Evolutionary conservation across 75 land plant species (phyloP), one percentile per base, ranked within the genome.

Genomic region (Chamaecyparis obtusa): DNA sequence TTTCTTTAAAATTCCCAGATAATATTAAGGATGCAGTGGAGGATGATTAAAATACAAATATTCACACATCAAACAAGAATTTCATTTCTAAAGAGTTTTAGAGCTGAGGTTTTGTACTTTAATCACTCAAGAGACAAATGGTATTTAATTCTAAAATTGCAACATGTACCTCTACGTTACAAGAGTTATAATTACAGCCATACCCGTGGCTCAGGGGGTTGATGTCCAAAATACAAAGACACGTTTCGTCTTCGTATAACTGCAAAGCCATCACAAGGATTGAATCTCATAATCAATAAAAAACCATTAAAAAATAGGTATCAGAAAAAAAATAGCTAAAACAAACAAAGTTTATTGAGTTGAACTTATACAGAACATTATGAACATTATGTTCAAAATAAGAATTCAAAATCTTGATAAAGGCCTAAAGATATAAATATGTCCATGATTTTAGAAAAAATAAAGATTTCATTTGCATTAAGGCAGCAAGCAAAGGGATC

Each of bases 191-290:
- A 44, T 41, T 81, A 74, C 86, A 85, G 79, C 89, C 95, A 90
- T 91, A 97, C 99, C 99, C 99, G 93, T 84, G 86, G 88, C 91
- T 88, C 85, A 97, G 86, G 27, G 99, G 99, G 84, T 96, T 90
- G 37, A 87, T 86, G 79, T 97, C 99, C 89, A 97, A 92, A 87
- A 97, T 95, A 83, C 99, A 97, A 10, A 97, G 46, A 90, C 99
- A 96, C 41, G 84, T 85, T 30, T 95, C 96, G 87, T 97, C 99
- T 91, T 97, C 99, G 90, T 97, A 95, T 10, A 96, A 84, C 97
- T 96, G 96, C 85, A 88, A 32, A 88, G 19, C 39, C 67, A 81
- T 30, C 49, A 87, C 80, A 85, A 48, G 33, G 30, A 27, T 27
- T 49, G 11, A 81, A 46, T 44, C 15, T 46, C 83, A 43, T 43